These are phyloP conservation scores for Mallotus repandus DNA, from an alignment of 441 rosid species.

Conservation along the genomic window DNA sequence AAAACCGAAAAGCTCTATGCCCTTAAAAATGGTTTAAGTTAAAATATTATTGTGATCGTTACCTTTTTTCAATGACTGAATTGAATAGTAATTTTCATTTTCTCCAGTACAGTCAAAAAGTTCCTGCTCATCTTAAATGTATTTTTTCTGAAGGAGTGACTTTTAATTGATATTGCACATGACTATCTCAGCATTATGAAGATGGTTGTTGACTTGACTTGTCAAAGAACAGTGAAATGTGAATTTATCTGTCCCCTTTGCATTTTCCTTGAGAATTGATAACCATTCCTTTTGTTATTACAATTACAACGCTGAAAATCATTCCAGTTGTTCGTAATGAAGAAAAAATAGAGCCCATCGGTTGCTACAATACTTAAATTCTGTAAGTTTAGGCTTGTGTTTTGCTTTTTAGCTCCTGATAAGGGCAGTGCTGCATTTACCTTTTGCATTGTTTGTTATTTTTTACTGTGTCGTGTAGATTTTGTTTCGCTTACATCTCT, in stretches of 20 bases:
- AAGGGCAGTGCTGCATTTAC: background rate
- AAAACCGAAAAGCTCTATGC: too few relatives aligned
- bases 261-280: background rate
- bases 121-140: too few relatives aligned
- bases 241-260: background rate
- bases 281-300: background rate
- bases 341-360: background rate
- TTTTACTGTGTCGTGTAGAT: too few relatives aligned
- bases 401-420: background rate
- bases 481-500: background rate
- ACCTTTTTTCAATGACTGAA: too few relatives aligned
- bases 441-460: background rate
- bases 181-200: too few relatives aligned
- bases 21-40: too few relatives aligned
- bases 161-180: too few relatives aligned
- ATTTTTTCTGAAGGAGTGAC: too few relatives aligned
- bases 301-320: background rate
- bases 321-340: background rate
- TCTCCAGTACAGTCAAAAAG: too few relatives aligned
- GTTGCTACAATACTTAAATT: background rate
- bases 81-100: too few relatives aligned
- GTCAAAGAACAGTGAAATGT: background rate
- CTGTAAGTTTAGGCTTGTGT: background rate
- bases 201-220: background rate
- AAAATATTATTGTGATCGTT: too few relatives aligned